Evolutionary conservation across 2,329 filamentous ascomycete genomes (phyloP).

Genomic region (Lachnellula subtilissima): DNA sequence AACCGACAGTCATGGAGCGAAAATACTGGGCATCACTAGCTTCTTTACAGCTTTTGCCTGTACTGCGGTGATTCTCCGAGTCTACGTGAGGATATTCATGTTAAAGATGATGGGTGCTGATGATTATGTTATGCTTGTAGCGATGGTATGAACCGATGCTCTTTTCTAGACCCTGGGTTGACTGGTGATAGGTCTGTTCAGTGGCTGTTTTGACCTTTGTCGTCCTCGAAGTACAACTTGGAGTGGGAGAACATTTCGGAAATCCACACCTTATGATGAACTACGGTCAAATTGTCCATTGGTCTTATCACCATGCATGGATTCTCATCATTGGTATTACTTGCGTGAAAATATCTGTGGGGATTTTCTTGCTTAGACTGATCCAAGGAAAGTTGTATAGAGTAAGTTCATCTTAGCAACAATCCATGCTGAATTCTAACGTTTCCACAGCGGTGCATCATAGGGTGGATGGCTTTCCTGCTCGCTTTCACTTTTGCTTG

Average conservation of each 20-base stretch:
- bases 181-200: conserved; percentile 11
- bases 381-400: conserved; percentile 36
- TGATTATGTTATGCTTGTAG: conserved; percentile 37
- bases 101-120: conserved; percentile 43
- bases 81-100: conserved; percentile 41
- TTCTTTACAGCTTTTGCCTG: conserved; percentile 34
- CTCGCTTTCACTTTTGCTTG: conserved; percentile 39
- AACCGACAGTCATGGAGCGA: conserved; percentile 31
- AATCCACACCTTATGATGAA: conserved; percentile 26
- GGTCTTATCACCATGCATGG: conserved; percentile 39
- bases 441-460: conserved; percentile 12
- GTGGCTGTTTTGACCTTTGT: conserved; percentile 34
- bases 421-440: conserved; percentile 30
- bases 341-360: conserved; percentile 21
- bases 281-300: conserved; percentile 31
- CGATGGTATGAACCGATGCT: conserved; percentile 32
- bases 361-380: conserved; percentile 18
- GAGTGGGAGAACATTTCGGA: conserved; percentile 39
- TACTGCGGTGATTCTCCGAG: conserved; percentile 35
- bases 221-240: conserved; percentile 37
- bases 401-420: conserved; percentile 33
- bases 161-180: neutral
- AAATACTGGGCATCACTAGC: conserved; percentile 36
- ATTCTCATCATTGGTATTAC: conserved; percentile 40
- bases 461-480: conserved; percentile 34